Percentiles rank a stretch among this genome's conserved stretches.
These are phyloP conservation scores for Hypoxylon cercidicola DNA, from an alignment of 495 filamentous ascomycete genomes.

Conservation along the genomic window DNA sequence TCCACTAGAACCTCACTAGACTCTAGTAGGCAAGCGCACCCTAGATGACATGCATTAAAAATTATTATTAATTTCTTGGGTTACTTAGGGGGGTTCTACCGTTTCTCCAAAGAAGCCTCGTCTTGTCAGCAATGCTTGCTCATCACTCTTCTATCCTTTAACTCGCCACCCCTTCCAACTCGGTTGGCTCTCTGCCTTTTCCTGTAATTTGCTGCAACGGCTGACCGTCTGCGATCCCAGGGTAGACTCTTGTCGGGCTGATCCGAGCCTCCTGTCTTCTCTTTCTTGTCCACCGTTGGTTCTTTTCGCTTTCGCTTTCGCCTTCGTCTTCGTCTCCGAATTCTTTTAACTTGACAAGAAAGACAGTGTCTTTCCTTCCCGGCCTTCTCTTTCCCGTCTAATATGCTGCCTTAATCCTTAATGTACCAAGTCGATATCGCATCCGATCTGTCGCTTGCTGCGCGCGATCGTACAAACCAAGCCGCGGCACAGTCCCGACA, in stretches of 20 bases:
- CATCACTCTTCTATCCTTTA: constrained; percentile 26
- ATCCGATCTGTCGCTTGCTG: constrained; percentile 36
- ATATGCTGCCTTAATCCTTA: constrained; percentile 41
- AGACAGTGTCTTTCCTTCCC: constrained; percentile 29
- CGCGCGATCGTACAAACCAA: constrained; percentile 34
- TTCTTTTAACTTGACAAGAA: constrained; percentile 13
- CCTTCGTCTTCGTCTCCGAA: constrained; percentile 21
- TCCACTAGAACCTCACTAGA: constrained; percentile 29
- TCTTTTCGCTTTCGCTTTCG: constrained; percentile 4
- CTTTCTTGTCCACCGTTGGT: constrained; percentile 11
- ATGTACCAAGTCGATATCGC: constrained; percentile 31
- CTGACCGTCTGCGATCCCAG: constrained; percentile 33
- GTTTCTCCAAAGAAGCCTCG: constrained; percentile 13
- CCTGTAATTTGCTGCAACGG: constrained; percentile 17
- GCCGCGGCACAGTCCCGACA: constrained; percentile 22
- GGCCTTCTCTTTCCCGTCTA: constrained; percentile 20
- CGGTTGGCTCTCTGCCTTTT: constrained; percentile 32
- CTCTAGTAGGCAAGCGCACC: constrained; percentile 32
- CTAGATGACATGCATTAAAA: constrained; percentile 44
- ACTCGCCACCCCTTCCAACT: constrained; percentile 38
- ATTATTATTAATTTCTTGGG: constrained; percentile 41
- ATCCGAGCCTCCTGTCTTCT: constrained; percentile 27
- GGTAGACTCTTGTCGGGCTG: constrained; percentile 22
- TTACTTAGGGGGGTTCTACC: neutral
- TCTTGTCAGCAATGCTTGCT: constrained; percentile 32